phyloP scores from a whole-genome alignment of 140 eudicot genomes.

The Anethum foeniculum region DNA sequence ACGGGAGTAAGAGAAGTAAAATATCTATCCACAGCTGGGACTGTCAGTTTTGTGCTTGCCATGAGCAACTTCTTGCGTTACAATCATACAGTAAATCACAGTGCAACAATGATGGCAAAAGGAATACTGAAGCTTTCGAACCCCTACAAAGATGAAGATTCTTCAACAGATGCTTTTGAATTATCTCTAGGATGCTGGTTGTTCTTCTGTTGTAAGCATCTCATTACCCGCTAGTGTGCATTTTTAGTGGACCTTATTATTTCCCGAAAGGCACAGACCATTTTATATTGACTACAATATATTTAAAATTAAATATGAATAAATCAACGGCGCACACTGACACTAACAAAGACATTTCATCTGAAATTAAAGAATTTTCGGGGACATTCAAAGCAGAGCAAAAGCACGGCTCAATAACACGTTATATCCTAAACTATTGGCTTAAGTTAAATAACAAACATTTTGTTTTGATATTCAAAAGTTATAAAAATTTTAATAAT shows the following conservation, averaged over 20 bases:
- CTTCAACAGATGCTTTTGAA: constrained; percentile 87
- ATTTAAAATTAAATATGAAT: no score
- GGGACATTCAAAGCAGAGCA: neutral
- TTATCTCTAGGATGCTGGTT: constrained; percentile 73
- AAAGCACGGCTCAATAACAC: neutral
- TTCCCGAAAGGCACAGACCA: no score
- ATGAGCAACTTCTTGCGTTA: constrained; percentile 54
- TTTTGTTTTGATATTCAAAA: no score
- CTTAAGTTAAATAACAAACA: no score
- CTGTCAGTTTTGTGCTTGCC: constrained; percentile 69
- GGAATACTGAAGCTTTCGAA: constrained; percentile 30
- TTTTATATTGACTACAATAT: no score
- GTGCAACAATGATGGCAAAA: constrained; percentile 41
- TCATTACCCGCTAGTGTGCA: constrained; percentile 77
- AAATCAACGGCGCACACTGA: no score
- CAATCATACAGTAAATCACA: constrained; percentile 64
- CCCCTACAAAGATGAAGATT: constrained; percentile 46
- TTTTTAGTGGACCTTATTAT: neutral
- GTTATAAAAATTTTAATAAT: no score
- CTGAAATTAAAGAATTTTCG: neutral
- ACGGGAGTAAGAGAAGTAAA: constrained; percentile 65
- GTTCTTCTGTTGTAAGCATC: constrained; percentile 65
- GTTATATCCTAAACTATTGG: no score
- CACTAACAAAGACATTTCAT: neutral
- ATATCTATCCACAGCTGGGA: constrained; percentile 46